Percentiles rank a stretch among this genome's conserved stretches.
Evolutionary conservation across 2,329 filamentous ascomycete species (phyloP).

Genomic region (Penicillium decumbens): DNA sequence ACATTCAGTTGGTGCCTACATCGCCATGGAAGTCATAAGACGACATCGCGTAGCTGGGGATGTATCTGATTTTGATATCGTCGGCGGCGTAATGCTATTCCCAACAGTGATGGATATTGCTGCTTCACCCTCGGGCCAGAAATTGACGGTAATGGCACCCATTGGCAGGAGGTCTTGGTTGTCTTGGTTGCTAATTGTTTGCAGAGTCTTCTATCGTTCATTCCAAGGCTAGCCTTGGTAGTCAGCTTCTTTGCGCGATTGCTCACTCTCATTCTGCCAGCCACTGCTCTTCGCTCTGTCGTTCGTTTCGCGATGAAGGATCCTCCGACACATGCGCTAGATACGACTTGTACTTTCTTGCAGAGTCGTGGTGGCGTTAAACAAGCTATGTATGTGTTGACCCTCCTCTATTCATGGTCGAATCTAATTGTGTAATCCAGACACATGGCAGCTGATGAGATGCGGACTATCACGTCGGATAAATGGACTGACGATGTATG

Average conservation of each 20-base stretch:
- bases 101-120: slow-evolving; percentile 71
- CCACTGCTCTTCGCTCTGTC: slow-evolving; percentile 37
- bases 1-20: slow-evolving; percentile 70
- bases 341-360: slow-evolving; percentile 50
- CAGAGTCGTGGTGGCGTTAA: slow-evolving; percentile 47
- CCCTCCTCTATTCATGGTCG: neutral
- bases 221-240: slow-evolving; percentile 38
- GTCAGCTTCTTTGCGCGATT: slow-evolving; percentile 39
- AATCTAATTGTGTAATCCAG: slow-evolving; percentile 19
- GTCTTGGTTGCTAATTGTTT: neutral
- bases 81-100: slow-evolving; percentile 62
- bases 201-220: slow-evolving; percentile 30
- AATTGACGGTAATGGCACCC: slow-evolving; percentile 38
- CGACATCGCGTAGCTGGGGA: slow-evolving; percentile 44
- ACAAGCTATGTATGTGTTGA: slow-evolving; percentile 49
- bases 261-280: slow-evolving; percentile 43
- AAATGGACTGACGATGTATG: slow-evolving; percentile 58
- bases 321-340: slow-evolving; percentile 38
- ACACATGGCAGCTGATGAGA: slow-evolving; percentile 56
- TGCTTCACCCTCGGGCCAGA: slow-evolving; percentile 55
- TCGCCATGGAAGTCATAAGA: slow-evolving; percentile 63
- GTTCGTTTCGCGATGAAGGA: slow-evolving; percentile 44
- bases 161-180: neutral
- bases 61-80: slow-evolving; percentile 33
- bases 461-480: slow-evolving; percentile 53